Percentiles rank a stretch among this genome's conserved stretches.
phyloP scores from a whole-genome alignment of 768 basidiomycete genomes.

The Tricholoma flavovirens region DNA sequence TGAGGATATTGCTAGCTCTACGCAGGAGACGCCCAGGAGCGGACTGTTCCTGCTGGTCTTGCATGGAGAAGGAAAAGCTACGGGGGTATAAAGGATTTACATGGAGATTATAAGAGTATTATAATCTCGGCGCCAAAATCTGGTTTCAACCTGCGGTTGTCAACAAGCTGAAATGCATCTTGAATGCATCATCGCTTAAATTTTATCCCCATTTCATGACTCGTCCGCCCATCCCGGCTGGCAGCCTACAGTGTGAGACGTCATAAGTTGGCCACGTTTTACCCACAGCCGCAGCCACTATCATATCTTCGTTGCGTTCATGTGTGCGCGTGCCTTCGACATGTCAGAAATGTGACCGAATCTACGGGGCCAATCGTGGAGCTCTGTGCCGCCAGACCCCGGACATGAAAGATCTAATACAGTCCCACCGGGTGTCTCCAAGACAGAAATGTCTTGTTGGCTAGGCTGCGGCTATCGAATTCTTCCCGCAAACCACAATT shows the following conservation, averaged over 20 bases:
- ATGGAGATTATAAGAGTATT: not conserved
- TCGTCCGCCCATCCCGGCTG: not conserved
- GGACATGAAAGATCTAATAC: too few species aligned
- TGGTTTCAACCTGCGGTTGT: not conserved
- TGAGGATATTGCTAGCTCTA: slow-evolving; percentile 32
- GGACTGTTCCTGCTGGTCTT: not conserved
- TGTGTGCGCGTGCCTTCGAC: too few species aligned
- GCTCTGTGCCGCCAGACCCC: too few species aligned
- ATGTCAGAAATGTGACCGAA: too few species aligned
- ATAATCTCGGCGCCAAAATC: not conserved
- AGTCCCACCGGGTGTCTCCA: too few species aligned
- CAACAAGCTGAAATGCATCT: not conserved
- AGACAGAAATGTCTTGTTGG: too few species aligned
- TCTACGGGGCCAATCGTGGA: too few species aligned
- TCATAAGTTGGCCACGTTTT: not conserved
- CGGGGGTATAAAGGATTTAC: not conserved
- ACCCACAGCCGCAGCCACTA: not conserved
- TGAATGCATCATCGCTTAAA: not conserved
- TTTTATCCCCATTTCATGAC: not conserved
- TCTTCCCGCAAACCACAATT: too few species aligned
- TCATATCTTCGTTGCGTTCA: too few species aligned
- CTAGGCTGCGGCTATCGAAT: too few species aligned
- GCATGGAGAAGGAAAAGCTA: not conserved
- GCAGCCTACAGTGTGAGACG: not conserved
- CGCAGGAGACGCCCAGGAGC: slow-evolving; percentile 23